Conservation (phyloP, 495 filamentous ascomycete species). For the Massariosphaeria phaeospora region DNA sequence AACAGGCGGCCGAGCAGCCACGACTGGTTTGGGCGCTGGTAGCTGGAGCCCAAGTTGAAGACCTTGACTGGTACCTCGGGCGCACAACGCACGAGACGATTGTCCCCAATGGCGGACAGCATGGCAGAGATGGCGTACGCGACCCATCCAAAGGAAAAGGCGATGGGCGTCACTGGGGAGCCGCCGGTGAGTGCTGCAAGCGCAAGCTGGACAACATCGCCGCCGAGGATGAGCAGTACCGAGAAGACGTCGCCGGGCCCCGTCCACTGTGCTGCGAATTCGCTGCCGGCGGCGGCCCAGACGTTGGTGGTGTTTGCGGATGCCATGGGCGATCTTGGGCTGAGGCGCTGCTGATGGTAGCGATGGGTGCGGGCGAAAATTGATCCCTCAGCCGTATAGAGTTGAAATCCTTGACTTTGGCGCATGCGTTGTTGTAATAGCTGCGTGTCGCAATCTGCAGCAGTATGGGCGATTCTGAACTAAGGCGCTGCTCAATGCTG, state of each 20-base stretch:
- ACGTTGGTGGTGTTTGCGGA: too few species aligned
- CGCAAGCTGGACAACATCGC: constrained; percentile 1
- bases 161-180: constrained; percentile 18
- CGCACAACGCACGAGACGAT: constrained; percentile 39
- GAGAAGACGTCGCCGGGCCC: background rate
- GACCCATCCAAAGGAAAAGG: constrained; percentile 40
- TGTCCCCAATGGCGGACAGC: constrained; percentile 44
- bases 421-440: too few species aligned
- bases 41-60: background rate
- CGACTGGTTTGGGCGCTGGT: background rate
- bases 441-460: too few species aligned
- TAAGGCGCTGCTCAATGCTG: too few species aligned
- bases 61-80: background rate
- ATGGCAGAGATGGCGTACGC: constrained; percentile 45
- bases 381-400: too few species aligned
- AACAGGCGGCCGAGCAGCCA: background rate
- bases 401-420: too few species aligned
- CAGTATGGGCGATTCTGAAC: too few species aligned
- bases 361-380: too few species aligned
- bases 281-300: too few species aligned
- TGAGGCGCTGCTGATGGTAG: too few species aligned
- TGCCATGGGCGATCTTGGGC: too few species aligned
- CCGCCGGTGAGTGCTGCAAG: background rate
- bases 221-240: constrained; percentile 5
- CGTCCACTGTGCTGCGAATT: background rate